Evolutionary conservation across 352 stramenopile species (phyloP).

Genomic region (Pythium monospermum): DNA sequence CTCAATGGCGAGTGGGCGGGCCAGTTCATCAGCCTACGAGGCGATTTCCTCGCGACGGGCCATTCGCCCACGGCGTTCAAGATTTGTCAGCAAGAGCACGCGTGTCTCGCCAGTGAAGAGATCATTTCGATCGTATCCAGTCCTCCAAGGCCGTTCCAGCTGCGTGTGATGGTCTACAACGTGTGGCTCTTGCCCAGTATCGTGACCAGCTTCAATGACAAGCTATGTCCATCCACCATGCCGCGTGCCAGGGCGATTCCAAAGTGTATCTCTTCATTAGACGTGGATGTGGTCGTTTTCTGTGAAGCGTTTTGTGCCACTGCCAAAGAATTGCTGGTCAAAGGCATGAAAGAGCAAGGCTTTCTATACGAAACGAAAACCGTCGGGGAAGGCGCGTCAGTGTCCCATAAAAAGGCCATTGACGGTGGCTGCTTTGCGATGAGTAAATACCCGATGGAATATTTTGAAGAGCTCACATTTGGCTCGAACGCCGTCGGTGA

Average conservation of each 20-base stretch:
- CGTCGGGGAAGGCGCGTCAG: constrained; percentile 36
- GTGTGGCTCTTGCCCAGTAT: constrained; percentile 66
- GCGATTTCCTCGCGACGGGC: constrained; percentile 45
- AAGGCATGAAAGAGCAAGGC: constrained; percentile 58
- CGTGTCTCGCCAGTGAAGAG: constrained; percentile 25
- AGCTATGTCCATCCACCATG: constrained; percentile 46
- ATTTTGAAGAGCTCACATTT: constrained; percentile 56
- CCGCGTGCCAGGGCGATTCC: constrained; percentile 54
- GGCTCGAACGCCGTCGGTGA: constrained; percentile 44
- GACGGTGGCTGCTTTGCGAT: constrained; percentile 65
- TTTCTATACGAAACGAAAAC: constrained; percentile 71
- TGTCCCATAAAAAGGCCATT: constrained; percentile 56
- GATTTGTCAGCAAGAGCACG: constrained; percentile 24
- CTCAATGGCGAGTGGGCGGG: constrained; percentile 41
- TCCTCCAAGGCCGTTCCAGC: constrained; percentile 23
- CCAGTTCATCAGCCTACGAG: constrained; percentile 43
- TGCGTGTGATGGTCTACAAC: constrained; percentile 70
- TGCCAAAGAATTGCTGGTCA: constrained; percentile 38
- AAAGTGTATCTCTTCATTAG: constrained; percentile 26
- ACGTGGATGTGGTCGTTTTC: constrained; percentile 65
- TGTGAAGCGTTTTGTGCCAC: constrained; percentile 59
- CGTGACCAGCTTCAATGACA: constrained; percentile 54
- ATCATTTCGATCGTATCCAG: constrained; percentile 9
- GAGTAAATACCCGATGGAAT: constrained; percentile 55
- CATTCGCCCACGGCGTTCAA: constrained; percentile 44